Evolutionary conservation across 352 stramenopile genomes (phyloP).

Genomic region (Phytopythium montanum): DNA sequence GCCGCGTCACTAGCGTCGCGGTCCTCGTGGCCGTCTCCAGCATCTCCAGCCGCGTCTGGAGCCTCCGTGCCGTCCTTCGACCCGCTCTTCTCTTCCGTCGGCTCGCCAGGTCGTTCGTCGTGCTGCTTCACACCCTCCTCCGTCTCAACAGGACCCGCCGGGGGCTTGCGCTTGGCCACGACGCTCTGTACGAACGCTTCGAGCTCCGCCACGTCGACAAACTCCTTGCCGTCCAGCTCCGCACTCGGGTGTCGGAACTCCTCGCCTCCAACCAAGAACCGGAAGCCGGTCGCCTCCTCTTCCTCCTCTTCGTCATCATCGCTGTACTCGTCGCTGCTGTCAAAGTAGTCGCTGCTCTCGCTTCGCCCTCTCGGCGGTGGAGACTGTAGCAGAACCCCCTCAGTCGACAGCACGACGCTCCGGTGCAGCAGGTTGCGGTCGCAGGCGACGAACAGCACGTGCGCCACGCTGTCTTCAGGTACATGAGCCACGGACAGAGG

Average conservation of each 20-base stretch:
- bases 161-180: conserved; percentile 11
- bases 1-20: not conserved
- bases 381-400: conserved; percentile 34
- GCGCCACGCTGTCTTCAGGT: conserved; percentile 37
- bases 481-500: conserved; percentile 39
- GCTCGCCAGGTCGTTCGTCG: conserved; percentile 11
- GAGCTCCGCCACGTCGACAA: conserved; percentile 46
- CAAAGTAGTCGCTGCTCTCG: conserved; percentile 20
- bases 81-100: not conserved
- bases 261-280: conserved; percentile 52
- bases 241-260: conserved; percentile 52
- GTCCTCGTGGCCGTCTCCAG: not conserved
- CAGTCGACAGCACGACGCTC: conserved; percentile 52
- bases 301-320: conserved; percentile 22
- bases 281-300: conserved; percentile 21
- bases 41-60: not conserved
- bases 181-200: conserved; percentile 45
- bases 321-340: conserved; percentile 10
- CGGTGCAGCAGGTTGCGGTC: conserved; percentile 54
- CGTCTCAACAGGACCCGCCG: conserved; percentile 1
- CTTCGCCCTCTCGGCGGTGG: conserved; percentile 3
- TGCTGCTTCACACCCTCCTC: conserved; percentile 15
- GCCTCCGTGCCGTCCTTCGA: not conserved
- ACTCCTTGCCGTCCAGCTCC: conserved; percentile 40
- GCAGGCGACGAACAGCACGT: conserved; percentile 59